phyloP scores from a whole-genome alignment of 1,284 basidiomycete species.

The Malassezia psittaci region DNA sequence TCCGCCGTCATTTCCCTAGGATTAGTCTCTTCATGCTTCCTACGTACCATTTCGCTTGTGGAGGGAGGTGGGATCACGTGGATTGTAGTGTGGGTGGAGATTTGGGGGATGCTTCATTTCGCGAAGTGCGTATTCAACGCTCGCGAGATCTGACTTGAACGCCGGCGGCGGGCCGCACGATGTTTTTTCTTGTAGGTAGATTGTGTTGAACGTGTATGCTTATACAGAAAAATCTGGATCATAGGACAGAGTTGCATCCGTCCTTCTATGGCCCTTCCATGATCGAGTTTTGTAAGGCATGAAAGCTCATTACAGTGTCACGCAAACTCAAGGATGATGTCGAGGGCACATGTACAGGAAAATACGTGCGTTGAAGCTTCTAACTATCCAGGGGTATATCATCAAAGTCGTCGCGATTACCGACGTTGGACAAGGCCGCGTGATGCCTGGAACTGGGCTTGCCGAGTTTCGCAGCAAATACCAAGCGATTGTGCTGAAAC shows the following conservation, averaged over 20 bases:
- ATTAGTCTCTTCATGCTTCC: conserved; percentile 4
- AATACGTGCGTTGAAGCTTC: conserved; percentile 57
- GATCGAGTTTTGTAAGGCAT: conserved; percentile 60
- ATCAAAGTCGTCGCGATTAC: conserved; percentile 72
- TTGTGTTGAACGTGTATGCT: not conserved
- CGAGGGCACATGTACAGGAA: conserved; percentile 90
- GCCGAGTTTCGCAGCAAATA: conserved; percentile 62
- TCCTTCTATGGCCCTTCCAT: conserved; percentile 96
- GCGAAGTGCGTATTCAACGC: no score
- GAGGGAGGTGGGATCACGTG: not conserved
- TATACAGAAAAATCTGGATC: conserved; percentile 67
- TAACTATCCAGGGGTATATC: conserved; percentile 58
- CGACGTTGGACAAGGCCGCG: conserved; percentile 53
- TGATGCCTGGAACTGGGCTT: conserved; percentile 80
- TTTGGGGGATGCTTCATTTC: no score
- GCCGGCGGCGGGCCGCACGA: conserved; percentile 3
- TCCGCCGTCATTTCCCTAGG: conserved; percentile 44
- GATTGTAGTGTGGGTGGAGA: not conserved
- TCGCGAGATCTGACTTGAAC: not conserved
- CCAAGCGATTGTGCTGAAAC: conserved; percentile 44
- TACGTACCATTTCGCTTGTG: conserved; percentile 13
- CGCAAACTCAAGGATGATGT: conserved; percentile 90
- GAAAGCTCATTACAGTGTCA: conserved; percentile 52
- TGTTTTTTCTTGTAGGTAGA: conserved; percentile 32
- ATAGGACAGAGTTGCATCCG: conserved; percentile 89